Base-by-base conservation (phyloP, 805 yeast species). In the Suhomyces sp. region DNA sequence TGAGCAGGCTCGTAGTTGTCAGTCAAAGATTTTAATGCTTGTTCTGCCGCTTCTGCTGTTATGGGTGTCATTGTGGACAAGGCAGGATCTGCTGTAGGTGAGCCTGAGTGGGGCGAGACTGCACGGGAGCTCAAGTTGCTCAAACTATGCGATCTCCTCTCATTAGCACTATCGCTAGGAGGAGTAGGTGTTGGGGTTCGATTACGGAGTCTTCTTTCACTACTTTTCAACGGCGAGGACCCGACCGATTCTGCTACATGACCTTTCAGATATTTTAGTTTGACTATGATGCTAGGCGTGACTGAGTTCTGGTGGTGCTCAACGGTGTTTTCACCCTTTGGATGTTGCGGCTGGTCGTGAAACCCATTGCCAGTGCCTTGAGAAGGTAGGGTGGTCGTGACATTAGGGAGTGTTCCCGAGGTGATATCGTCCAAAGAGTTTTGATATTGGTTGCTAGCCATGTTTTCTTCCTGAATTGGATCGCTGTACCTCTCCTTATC, bases 271-370 rank as follows among this genome's bases (percentile, higher is more conserved):
- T 38, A 38, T 12, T 38, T 38, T 5, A 38, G 42, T 38, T 38
- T 38, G n/a, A 38, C 42, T n/a, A 38, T 38, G 7, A 38, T 38
- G 12, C 24, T 17, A 5, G 52, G 49, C 2, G 52, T 35, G 6
- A 50, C 10, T 19, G 42, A 38, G 6, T 44, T 35, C 40, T 36
- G 31, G n/a, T 47, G n/a, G 8, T 33, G 23, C 17, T 42, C 55
- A 10, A 48, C 41, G 12, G 54, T 27, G 3, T 57, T 51, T 6
- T 44, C 26, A n/a, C 41, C 10, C 13, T 23, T 46, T n/a, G 12
- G 42, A 23, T 33, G 23, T 22, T 19, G 27, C 17, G 7, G 24
- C 13, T 40, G 24, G 6, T 12, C 23, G 31, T 42, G n/a, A 9
- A 24, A 12, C n/a, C 17, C 31, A 13, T 13, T 42, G 31, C 31